These are phyloP conservation scores for Candida glucosophila DNA, from an alignment of 1,139 yeast genomes.

Conservation along the genomic window DNA sequence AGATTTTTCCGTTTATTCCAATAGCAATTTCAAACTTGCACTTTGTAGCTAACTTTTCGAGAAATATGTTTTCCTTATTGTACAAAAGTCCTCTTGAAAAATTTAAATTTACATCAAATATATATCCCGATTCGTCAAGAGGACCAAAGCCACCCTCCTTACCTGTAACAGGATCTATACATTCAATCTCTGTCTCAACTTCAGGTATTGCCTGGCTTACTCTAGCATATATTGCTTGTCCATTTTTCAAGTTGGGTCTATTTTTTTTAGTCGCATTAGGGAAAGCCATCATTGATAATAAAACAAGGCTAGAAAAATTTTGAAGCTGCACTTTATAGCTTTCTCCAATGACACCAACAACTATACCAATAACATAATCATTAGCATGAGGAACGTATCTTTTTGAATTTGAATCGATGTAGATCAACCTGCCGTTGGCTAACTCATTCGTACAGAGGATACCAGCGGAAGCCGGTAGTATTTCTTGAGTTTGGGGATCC, in stretches of 20 bases:
- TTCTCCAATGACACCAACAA: conserved; percentile 67
- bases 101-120: conserved; percentile 59
- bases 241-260: conserved; percentile 69
- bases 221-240: conserved; percentile 79
- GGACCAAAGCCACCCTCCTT: conserved; percentile 89
- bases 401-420: conserved; percentile 43
- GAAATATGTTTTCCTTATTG: conserved; percentile 45
- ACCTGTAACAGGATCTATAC: conserved; percentile 75
- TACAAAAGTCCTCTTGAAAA: conserved; percentile 70
- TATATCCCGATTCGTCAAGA: conserved; percentile 63
- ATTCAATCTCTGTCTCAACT: conserved; percentile 76
- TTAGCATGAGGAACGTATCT: conserved; percentile 71
- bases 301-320: conserved; percentile 55
- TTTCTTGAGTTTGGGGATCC: conserved; percentile 22
- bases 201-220: conserved; percentile 61
- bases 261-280: conserved; percentile 94
- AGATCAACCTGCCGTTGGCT: conserved; percentile 23
- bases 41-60: conserved; percentile 52
- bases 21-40: conserved; percentile 84
- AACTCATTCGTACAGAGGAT: conserved; percentile 20
- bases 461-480: conserved; percentile 35
- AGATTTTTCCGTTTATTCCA: conserved; percentile 82
- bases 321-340: conserved; percentile 65
- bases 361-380: conserved; percentile 75
- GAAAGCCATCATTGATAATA: conserved; percentile 74